phyloP scores from a whole-genome alignment of 208 protist genomes.

The Trypanosomatidae sp. region DNA sequence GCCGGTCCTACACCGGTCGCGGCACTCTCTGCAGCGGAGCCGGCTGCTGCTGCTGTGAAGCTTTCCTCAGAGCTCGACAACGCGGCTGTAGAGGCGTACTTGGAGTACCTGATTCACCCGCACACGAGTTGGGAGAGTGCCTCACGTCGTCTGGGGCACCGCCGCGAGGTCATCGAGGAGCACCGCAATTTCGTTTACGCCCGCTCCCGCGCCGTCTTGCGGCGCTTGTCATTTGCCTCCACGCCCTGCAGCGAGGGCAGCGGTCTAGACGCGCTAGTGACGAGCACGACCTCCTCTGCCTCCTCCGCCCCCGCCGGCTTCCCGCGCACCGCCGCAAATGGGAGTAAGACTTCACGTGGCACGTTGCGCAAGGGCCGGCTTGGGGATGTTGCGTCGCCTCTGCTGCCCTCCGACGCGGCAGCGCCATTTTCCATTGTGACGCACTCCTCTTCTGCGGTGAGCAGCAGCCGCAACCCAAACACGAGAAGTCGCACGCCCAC shows the following conservation, averaged over 20 bases:
- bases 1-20: neutral
- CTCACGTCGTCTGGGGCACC: conserved; percentile 29
- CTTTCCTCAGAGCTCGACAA: conserved; percentile 71
- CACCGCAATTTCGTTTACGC: conserved; percentile 41
- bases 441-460: conserved; percentile 2
- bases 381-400: conserved; percentile 5
- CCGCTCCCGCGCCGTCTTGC: conserved; percentile 48
- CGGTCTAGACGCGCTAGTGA: conserved; percentile 12
- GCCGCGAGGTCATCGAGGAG: conserved; percentile 42
- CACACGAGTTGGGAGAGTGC: conserved; percentile 90
- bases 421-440: neutral
- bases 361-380: conserved; percentile 42
- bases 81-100: conserved; percentile 65
- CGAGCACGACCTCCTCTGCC: conserved; percentile 28
- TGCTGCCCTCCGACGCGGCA: neutral
- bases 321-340: conserved; percentile 31
- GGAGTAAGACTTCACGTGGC: conserved; percentile 34
- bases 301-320: conserved; percentile 38
- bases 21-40: neutral
- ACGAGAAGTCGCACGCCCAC: conserved; percentile 8
- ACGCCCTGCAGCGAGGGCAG: conserved; percentile 23
- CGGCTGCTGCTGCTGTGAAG: conserved; percentile 16
- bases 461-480: conserved; percentile 3
- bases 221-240: conserved; percentile 42
- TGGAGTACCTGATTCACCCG: conserved; percentile 87